Conservation (phyloP, 192 early-diverging fungal genomes). For the Backusella australiensis region DNA sequence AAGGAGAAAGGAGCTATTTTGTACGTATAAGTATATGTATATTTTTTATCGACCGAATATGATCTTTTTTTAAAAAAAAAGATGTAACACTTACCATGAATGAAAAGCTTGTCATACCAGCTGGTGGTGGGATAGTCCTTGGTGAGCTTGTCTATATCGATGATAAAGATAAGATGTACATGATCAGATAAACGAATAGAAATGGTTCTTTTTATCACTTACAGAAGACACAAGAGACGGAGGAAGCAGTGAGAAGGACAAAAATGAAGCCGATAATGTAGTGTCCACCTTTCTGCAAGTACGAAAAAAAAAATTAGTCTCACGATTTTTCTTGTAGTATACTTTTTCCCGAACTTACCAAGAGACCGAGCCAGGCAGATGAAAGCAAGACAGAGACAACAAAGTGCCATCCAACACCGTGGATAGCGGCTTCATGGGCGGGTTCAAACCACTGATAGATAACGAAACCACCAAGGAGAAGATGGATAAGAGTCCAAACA, state of each 20-base stretch:
- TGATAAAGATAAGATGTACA: constrained; percentile 2
- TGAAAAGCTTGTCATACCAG: constrained; percentile 44
- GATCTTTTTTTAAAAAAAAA: background rate
- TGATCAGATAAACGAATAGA: background rate
- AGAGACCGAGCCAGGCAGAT: constrained; percentile 58
- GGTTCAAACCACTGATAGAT: constrained; percentile 58
- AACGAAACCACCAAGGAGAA: constrained; percentile 60
- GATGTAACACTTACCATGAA: constrained; percentile 36
- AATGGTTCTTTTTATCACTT: constrained; percentile 16
- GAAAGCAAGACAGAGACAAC: constrained; percentile 55
- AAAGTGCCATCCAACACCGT: constrained; percentile 64
- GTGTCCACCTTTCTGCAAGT: constrained; percentile 40
- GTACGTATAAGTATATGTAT: background rate
- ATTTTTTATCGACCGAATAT: constrained; percentile 1
- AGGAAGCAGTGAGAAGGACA: constrained; percentile 55
- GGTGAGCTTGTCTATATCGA: background rate
- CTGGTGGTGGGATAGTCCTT: constrained; percentile 27
- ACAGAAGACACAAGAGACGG: constrained; percentile 58
- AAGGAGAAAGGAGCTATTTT: constrained; percentile 58
- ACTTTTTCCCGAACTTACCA: constrained; percentile 40
- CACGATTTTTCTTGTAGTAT: background rate
- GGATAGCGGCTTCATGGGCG: constrained; percentile 50
- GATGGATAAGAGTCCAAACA: constrained; percentile 63
- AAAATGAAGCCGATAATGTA: constrained; percentile 50
- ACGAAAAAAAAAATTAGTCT: constrained; percentile 3